Evolutionary conservation across 2,329 filamentous ascomycete species (phyloP).

Genomic region (Purpureocillium takamizusanense): DNA sequence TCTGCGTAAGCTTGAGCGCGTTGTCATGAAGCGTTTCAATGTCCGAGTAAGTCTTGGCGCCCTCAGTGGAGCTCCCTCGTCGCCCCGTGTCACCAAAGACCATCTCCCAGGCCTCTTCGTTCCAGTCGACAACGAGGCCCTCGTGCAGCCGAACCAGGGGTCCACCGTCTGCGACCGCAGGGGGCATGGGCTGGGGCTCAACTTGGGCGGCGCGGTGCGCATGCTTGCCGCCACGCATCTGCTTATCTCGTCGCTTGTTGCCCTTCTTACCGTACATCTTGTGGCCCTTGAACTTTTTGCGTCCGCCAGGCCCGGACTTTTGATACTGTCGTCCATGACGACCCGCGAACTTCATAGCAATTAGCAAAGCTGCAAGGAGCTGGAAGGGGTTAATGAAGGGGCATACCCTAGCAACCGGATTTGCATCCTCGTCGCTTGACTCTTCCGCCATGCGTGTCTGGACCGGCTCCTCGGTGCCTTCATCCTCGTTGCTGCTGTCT

Average conservation of each 20-base stretch:
- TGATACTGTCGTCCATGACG: constrained; percentile 11
- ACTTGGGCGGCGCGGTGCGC: constrained; percentile 20
- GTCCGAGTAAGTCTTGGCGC: constrained; percentile 47
- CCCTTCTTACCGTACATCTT: constrained; percentile 40
- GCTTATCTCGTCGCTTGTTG: constrained; percentile 38
- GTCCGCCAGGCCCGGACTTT: constrained; percentile 22
- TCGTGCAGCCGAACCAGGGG: constrained; percentile 74
- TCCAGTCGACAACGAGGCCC: constrained; percentile 83
- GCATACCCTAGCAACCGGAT: constrained; percentile 16
- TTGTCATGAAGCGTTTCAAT: constrained; percentile 49
- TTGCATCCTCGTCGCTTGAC: constrained; percentile 44
- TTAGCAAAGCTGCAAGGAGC: constrained; percentile 1
- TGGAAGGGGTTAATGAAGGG: not conserved
- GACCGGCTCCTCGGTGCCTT: constrained; percentile 17
- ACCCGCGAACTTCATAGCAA: constrained; percentile 7
- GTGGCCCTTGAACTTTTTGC: constrained; percentile 37
- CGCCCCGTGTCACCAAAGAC: constrained; percentile 50
- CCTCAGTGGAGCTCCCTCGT: constrained; percentile 38
- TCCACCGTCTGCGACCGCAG: constrained; percentile 36
- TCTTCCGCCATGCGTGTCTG: constrained; percentile 51
- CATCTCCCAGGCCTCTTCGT: constrained; percentile 55
- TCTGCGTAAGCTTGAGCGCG: constrained; percentile 56
- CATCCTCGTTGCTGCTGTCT: constrained; percentile 44
- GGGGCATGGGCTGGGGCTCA: constrained; percentile 26
- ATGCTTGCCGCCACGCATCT: constrained; percentile 27